A percentile compares a stretch with the other conserved stretches of the same genome.
Evolutionary conservation across 2,329 filamentous ascomycete species (phyloP).

Genomic region (Penicillium sp.): DNA sequence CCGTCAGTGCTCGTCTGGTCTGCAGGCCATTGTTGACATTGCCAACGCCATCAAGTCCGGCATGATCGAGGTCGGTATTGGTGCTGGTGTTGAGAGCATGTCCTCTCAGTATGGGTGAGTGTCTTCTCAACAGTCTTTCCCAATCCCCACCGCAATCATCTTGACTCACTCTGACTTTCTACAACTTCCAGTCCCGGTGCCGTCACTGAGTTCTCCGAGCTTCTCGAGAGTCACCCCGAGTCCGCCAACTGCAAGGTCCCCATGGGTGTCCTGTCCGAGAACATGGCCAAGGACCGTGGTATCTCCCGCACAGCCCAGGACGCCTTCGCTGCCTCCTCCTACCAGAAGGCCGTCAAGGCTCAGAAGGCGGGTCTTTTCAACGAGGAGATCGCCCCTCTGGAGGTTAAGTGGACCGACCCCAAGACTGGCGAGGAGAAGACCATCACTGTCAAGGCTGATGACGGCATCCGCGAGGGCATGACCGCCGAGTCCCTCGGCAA

Average conservation of each 20-base stretch:
- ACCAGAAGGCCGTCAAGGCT: slow-evolving; percentile 80
- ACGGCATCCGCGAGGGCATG: slow-evolving; percentile 78
- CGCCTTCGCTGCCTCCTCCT: slow-evolving; percentile 86
- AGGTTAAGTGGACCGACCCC: slow-evolving; percentile 80
- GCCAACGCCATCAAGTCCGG: slow-evolving; percentile 85
- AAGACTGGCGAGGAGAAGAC: slow-evolving; percentile 82
- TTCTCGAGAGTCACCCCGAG: slow-evolving; percentile 73
- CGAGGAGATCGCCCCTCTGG: slow-evolving; percentile 82
- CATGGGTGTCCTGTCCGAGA: slow-evolving; percentile 89
- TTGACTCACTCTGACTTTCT: neutral
- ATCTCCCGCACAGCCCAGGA: slow-evolving; percentile 72
- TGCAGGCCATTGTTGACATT: slow-evolving; percentile 89
- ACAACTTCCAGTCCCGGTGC: slow-evolving; percentile 58
- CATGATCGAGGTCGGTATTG: slow-evolving; percentile 93
- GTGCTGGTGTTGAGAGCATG: slow-evolving; percentile 97
- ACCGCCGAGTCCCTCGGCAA: slow-evolving; percentile 84
- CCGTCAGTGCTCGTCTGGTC: slow-evolving; percentile 86
- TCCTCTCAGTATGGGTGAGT: slow-evolving; percentile 78
- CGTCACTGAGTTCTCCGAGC: slow-evolving; percentile 86
- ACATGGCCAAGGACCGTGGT: slow-evolving; percentile 83
- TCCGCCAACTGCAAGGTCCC: slow-evolving; percentile 94
- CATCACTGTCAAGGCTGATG: slow-evolving; percentile 77
- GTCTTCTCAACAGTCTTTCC: neutral
- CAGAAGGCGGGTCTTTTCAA: slow-evolving; percentile 87
- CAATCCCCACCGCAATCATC: neutral